phyloP scores from a whole-genome alignment of 192 early-diverging fungal species.

The Cladochytrium replicatum region DNA sequence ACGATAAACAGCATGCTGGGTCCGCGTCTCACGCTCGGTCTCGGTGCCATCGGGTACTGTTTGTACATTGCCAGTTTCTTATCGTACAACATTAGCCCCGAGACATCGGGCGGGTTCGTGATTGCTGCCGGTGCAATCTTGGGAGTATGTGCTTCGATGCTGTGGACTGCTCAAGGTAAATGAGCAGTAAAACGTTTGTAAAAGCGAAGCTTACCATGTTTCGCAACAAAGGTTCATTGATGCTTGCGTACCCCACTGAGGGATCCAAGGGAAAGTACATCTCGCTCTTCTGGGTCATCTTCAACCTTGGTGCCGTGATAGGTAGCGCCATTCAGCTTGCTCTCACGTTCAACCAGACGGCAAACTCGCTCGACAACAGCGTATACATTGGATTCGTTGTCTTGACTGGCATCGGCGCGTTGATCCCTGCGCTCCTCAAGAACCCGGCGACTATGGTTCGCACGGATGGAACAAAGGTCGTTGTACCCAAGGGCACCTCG shows the following conservation, averaged over 20 bases:
- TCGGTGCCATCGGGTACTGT: too few species aligned
- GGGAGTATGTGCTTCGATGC: conserved; percentile 72
- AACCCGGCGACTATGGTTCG: conserved; percentile 51
- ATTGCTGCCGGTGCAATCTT: conserved; percentile 69
- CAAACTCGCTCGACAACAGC: conserved; percentile 46
- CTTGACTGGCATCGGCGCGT: conserved; percentile 53
- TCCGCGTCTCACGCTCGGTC: too few species aligned
- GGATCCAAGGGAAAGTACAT: conserved; percentile 74
- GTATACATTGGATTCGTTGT: conserved; percentile 66
- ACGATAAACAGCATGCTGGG: too few species aligned
- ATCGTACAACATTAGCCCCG: too few species aligned
- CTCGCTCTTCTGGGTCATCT: conserved; percentile 80
- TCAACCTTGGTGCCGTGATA: conserved; percentile 70
- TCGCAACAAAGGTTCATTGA: conserved; percentile 73
- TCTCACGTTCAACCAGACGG: conserved; percentile 50
- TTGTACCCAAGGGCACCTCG: conserved; percentile 42
- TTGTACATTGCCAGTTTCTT: too few species aligned
- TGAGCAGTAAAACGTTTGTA: too few species aligned
- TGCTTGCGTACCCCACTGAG: conserved; percentile 77
- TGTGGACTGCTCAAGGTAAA: conserved; percentile 38
- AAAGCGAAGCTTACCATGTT: too few species aligned
- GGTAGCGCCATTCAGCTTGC: conserved; percentile 66
- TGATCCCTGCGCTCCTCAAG: conserved; percentile 42
- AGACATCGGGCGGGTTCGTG: too few species aligned
- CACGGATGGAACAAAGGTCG: conserved; percentile 58